Base-by-base conservation (phyloP, 805 yeast species). In the Myxozyma melibiosi region DNA sequence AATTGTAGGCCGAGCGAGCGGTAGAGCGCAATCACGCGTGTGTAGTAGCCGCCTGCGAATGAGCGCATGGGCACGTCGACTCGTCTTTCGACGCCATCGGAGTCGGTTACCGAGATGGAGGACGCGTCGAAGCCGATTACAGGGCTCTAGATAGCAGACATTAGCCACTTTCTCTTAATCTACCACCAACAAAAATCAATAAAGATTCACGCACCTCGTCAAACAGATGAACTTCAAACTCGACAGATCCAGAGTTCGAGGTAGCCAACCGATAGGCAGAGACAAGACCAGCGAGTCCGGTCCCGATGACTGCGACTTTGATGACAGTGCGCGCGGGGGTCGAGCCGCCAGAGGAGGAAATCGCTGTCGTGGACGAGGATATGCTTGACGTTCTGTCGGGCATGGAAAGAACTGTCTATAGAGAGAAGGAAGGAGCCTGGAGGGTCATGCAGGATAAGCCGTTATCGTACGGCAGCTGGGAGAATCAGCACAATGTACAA, bases 21-120 rank as follows among this genome's bases (percentile, higher is more conserved):
- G 38, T 58, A 58, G 9, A 58, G 51, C 2, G 34, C 22, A 11
- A 58, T 56, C 6, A 49, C 54, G 14, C 57, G 57, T 4, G 5
- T 3, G 53, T 58, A 58, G 49, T 58, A 58, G 4, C 63, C 63
- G 11, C 56, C 63, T 1, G 63, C 62, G 33, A 58, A 58, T 4
- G 61, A 55, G 18, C 63, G 61, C 63, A 58, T 58, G 16, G 63
- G 63, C 33, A 58, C 63, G 45, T 58, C 63, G 14, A 58, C 28
- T 13, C 63, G 49, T 4, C 55, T 37, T 5, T 28, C 35, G 25
- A 44, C 39, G 18, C 63, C 63, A 46, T 40, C 41, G 6, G 24
- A 2, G 44, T 55, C 61, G 6, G 47, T 35, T 14, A 50, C 61
- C 1, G 60, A 41, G 14, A 58, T 54, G 11, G 63, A 58, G 35